Base-by-base conservation (phyloP, 306 rosid genomes). In the Sophora flavescens region DNA sequence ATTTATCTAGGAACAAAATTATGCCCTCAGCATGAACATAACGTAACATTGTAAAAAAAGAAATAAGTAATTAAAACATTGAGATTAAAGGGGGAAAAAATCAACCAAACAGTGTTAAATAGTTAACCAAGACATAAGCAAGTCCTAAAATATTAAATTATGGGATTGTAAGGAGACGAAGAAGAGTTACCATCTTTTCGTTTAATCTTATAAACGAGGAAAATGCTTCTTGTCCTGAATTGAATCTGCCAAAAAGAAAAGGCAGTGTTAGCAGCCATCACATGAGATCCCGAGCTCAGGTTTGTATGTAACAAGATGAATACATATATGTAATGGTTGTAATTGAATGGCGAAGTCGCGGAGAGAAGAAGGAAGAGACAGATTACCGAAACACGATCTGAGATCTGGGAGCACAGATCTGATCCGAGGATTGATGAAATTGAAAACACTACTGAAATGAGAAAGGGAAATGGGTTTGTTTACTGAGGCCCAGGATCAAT, bases 161-260 rank as follows among this genome's bases (percentile, higher is more conserved):
- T 6, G 17, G 58, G 61, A 44, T 17, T 63, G 64, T 54, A 22
- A 57, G 26, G 28, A 63, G 15, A 51, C 42, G 14, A 38, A 35
- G 53, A 76, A 68, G 72, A 6, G n/a, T 39, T 75, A 84, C 87
- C 87, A 84, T 84, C 5, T 70, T 83, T 63, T 54, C 13, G 59
- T 14, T 48, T 47, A 39, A 73, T 62, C 6, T 30, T 35, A 17
- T 61, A 65, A 57, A 59, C 2, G 69, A 52, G 8, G 81, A 45
- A 39, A 35, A 9, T 12, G 66, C 0, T 68, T 83, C 18, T 3
- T 42, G 52, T 36, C 60, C 26, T 15, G 50, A 71, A 80, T 65
- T 63, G 84, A 76, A 80, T 80, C 87, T 84, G 82, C 68, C 30
- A 38, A 39, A 39, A 48, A 57, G n/a, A 26, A 17, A 6, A 12